Base-by-base conservation (phyloP, 2,329 filamentous ascomycete genomes). In the Sarocladium kiliense region DNA sequence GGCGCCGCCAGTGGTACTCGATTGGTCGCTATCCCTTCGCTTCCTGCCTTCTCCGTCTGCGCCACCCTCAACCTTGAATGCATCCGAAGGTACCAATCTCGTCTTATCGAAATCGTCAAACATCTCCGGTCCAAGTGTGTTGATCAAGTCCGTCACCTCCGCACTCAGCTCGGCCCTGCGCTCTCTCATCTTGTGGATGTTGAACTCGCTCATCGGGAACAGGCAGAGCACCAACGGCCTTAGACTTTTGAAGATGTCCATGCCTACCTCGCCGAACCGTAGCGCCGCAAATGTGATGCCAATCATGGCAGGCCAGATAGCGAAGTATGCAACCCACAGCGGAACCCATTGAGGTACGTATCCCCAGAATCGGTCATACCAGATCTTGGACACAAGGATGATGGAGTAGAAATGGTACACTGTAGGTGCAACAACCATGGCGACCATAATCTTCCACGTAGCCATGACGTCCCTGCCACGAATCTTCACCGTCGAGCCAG, bases 241-340 rank as follows among this genome's bases (percentile, higher is more conserved):
- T 16, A 99, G 80, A 0, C 93, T 97, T 73, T 97, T 99, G 74
- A 94, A 77, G 55, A 99, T 97, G 67, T 99, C 94, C 91, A 99
- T 97, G 54, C 93, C 94, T n/a, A 96, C 87, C 73, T 99, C 94
- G 47, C 94, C 94, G 61, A 97, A 96, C 11, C 94, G 87, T 54
- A 99, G 84, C 6, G 94, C 91, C 3, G 91, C 92, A 69, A 96
- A 97, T 0, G 92, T 97, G 63, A 97, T 88, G 23, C 85, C 81
- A 5, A 92, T 88, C 77, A 96, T 96, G 61, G 95, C 75, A 49
- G 90, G 78, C 74, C 89, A 86, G 51, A 91, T 88, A 37, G 84
- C 81, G 10, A 90, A 68, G 59, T 92, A 85, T 11, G 95, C 81
- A 21, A 84, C 68, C 84, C 87, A 96, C 56, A 92, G 80, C 1